Conservation (phyloP, 2,329 filamentous ascomycete species). For the Torrubiella hemipterigena region DNA sequence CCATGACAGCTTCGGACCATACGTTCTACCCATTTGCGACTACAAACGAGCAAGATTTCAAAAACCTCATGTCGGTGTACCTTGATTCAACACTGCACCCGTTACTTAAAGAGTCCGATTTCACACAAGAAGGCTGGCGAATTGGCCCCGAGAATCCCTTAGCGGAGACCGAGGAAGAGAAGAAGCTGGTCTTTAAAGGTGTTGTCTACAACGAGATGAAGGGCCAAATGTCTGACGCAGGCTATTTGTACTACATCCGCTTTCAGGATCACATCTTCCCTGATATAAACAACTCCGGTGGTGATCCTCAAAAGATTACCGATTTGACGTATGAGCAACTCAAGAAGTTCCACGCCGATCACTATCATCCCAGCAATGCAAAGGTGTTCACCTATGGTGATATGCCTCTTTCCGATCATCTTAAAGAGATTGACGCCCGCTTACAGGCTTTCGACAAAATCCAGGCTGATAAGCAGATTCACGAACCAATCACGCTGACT, state of each 20-base stretch:
- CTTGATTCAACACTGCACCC: constrained; percentile 89
- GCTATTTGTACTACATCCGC: constrained; percentile 89
- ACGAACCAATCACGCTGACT: constrained; percentile 60
- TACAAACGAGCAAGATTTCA: constrained; percentile 89
- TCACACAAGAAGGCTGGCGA: constrained; percentile 93
- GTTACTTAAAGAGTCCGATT: constrained; percentile 80
- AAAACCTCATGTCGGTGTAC: constrained; percentile 93
- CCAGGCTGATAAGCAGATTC: constrained; percentile 58
- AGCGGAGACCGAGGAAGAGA: constrained; percentile 43
- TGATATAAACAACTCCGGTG: constrained; percentile 89
- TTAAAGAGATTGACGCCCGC: constrained; percentile 65
- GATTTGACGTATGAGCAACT: constrained; percentile 87
- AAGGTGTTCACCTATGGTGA: constrained; percentile 94
- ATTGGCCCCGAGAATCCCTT: constrained; percentile 83
- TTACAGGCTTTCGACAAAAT: constrained; percentile 64
- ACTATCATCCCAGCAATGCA: constrained; percentile 96
- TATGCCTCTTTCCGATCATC: constrained; percentile 72
- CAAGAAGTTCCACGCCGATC: constrained; percentile 74
- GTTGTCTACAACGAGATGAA: constrained; percentile 99
- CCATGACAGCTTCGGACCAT: constrained; percentile 91
- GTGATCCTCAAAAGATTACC: constrained; percentile 92
- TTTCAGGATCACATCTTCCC: constrained; percentile 95
- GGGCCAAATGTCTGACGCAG: constrained; percentile 94
- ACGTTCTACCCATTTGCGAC: constrained; percentile 98
- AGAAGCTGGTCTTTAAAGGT: constrained; percentile 82